A percentile compares a stretch with the other conserved stretches of the same genome.
phyloP scores from a whole-genome alignment of 2,329 filamentous ascomycete species.

The Beauveria sp. region DNA sequence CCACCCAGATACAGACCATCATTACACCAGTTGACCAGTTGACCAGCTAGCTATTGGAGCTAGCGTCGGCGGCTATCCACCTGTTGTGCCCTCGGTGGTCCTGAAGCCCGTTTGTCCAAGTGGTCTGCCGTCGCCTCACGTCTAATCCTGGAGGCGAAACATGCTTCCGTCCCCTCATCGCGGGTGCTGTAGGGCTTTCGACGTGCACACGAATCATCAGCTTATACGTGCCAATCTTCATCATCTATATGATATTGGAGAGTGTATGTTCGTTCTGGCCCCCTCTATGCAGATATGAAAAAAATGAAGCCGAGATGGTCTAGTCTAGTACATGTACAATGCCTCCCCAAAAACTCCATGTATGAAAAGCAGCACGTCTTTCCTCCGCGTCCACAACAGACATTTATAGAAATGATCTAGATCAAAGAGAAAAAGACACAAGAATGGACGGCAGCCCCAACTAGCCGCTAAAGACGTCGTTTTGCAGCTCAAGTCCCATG shows the following conservation, averaged over 20 bases:
- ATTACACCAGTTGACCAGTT: background rate
- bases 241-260: background rate
- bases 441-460: background rate
- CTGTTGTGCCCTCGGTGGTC: background rate
- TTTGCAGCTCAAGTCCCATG: slow-evolving; percentile 84
- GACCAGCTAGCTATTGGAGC: background rate
- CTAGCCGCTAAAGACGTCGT: slow-evolving; percentile 79
- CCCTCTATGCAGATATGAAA: background rate
- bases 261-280: background rate
- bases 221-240: background rate
- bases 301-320: slow-evolving; percentile 2
- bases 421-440: background rate
- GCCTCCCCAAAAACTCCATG: background rate
- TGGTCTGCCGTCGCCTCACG: too few relatives aligned
- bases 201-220: background rate
- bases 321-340: slow-evolving; percentile 8
- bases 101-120: background rate
- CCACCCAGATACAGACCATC: background rate
- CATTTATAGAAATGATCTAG: too few relatives aligned
- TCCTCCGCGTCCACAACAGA: background rate
- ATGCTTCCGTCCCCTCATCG: background rate
- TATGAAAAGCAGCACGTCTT: background rate
- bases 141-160: too few relatives aligned
- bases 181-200: background rate
- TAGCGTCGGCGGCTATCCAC: background rate